These are phyloP conservation scores for Babjeviella inositovora DNA, from an alignment of 805 yeast species.

Conservation along the genomic window DNA sequence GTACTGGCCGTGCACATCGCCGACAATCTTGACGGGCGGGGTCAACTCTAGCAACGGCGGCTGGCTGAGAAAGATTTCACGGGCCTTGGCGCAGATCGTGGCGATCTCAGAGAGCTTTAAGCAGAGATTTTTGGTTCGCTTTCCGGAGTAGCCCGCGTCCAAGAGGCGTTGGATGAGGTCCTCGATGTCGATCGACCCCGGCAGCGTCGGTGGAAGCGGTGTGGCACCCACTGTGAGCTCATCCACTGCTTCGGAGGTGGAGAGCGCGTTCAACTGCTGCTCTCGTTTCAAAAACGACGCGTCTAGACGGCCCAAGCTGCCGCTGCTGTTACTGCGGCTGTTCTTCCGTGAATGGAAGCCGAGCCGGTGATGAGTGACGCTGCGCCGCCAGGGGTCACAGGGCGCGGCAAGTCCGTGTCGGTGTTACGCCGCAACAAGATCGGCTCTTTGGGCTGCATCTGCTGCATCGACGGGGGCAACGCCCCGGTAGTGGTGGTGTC, in stretches of 20 bases:
- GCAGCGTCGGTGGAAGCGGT: not conserved
- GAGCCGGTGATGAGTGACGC: too few species aligned
- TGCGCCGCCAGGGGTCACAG: too few species aligned
- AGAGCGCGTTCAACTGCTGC: too few species aligned
- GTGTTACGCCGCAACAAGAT: conserved; percentile 42
- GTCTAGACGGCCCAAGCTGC: too few species aligned
- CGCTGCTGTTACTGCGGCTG: not conserved
- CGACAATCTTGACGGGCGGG: conserved; percentile 77
- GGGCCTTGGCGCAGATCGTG: conserved; percentile 68
- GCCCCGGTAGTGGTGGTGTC: conserved; percentile 13
- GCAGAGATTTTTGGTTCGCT: conserved; percentile 79
- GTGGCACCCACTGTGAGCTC: too few species aligned
- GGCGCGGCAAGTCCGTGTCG: too few species aligned
- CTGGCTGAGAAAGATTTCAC: conserved; percentile 81
- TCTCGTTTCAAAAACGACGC: too few species aligned
- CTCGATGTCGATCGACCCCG: conserved; percentile 39
- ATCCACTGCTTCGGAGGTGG: too few species aligned
- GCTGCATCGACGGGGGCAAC: conserved; percentile 56
- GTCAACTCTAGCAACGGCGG: conserved; percentile 80
- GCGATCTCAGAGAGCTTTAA: conserved; percentile 83
- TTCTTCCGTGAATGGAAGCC: too few species aligned
- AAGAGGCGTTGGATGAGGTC: conserved; percentile 79
- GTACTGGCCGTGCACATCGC: conserved; percentile 96
- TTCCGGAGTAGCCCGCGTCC: conserved; percentile 94
- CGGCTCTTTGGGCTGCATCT: conserved; percentile 58